phyloP scores from a whole-genome alignment of 2,329 filamentous ascomycete genomes.

The Colletotrichum sp. region DNA sequence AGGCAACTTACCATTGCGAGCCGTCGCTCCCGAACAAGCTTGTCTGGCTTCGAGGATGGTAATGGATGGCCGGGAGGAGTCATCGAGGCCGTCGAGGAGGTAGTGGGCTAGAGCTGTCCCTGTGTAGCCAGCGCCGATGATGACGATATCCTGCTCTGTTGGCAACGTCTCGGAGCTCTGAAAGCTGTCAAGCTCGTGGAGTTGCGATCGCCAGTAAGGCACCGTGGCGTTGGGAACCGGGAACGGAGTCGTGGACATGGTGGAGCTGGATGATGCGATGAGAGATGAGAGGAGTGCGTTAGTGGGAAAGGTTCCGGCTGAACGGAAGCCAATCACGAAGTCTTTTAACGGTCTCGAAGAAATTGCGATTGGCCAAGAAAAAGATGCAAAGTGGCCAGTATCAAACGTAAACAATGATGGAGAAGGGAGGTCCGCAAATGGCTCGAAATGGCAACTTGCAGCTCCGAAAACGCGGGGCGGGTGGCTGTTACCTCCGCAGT shows the following conservation, averaged over 20 bases:
- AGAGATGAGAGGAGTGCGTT: not conserved
- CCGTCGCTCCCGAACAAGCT: conserved; percentile 18
- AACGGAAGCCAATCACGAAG: not conserved
- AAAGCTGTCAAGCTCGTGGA: conserved; percentile 17
- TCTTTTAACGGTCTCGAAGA: not conserved
- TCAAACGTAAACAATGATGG: not conserved
- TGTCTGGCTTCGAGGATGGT: conserved; percentile 20
- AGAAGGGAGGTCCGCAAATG: not conserved
- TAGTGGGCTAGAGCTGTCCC: conserved; percentile 9
- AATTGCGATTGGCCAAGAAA: not conserved
- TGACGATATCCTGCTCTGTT: conserved; percentile 14
- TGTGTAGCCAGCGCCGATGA: conserved; percentile 18
- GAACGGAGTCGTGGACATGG: not conserved
- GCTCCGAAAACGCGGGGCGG: not conserved
- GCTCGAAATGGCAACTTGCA: not conserved
- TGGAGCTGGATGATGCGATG: not conserved
- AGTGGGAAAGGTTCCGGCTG: not conserved
- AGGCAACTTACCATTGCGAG: conserved; percentile 1
- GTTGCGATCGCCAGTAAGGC: conserved; percentile 13
- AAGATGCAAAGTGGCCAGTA: not conserved
- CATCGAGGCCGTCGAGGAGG: not conserved
- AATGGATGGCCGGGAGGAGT: not conserved
- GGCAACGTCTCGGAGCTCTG: conserved; percentile 14
- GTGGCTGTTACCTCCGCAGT: not conserved
- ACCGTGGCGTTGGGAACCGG: conserved; percentile 1